These are phyloP conservation scores for Globisporangium rhizosaccharum DNA, from an alignment of 352 stramenopile species.

Conservation along the genomic window DNA sequence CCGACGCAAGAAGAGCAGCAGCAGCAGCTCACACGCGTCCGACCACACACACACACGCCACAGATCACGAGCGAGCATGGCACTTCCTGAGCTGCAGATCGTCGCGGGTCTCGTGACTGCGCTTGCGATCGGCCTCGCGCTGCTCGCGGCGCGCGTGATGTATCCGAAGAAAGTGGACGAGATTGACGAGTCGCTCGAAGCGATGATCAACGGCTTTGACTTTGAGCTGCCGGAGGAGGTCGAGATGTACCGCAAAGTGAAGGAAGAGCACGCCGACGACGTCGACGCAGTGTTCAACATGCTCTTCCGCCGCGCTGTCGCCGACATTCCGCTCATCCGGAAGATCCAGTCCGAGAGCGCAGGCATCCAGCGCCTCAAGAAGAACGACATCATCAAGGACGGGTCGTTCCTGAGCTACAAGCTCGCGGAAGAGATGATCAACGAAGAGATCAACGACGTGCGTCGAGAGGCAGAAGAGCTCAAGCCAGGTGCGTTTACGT, in stretches of 20 bases:
- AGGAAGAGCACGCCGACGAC: slow-evolving; percentile 59
- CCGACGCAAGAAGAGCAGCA: neutral
- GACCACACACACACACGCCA: neutral
- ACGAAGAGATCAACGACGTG: slow-evolving; percentile 84
- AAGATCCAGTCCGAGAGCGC: slow-evolving; percentile 85
- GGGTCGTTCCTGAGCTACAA: slow-evolving; percentile 86
- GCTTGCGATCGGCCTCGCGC: slow-evolving; percentile 50
- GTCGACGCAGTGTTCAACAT: slow-evolving; percentile 71
- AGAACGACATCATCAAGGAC: slow-evolving; percentile 87
- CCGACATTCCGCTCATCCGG: slow-evolving; percentile 80
- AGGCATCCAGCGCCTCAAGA: slow-evolving; percentile 81
- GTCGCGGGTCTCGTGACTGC: slow-evolving; percentile 57
- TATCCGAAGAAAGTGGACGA: slow-evolving; percentile 67
- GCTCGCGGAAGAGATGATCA: slow-evolving; percentile 82
- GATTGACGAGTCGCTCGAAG: slow-evolving; percentile 72
- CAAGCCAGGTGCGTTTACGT: slow-evolving; percentile 51
- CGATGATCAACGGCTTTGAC: slow-evolving; percentile 89
- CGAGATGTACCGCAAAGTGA: slow-evolving; percentile 68
- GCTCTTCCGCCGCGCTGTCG: slow-evolving; percentile 78
- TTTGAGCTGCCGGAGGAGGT: slow-evolving; percentile 79
- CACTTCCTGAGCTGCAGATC: slow-evolving; percentile 69
- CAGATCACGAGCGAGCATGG: slow-evolving; percentile 17
- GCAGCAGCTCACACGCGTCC: neutral
- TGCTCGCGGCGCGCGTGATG: slow-evolving; percentile 60
- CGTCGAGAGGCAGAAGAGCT: slow-evolving; percentile 73